Percentiles rank a stretch among this genome's conserved stretches.
phyloP scores from a whole-genome alignment of 768 basidiomycete genomes.

The Suillus occidentalis region DNA sequence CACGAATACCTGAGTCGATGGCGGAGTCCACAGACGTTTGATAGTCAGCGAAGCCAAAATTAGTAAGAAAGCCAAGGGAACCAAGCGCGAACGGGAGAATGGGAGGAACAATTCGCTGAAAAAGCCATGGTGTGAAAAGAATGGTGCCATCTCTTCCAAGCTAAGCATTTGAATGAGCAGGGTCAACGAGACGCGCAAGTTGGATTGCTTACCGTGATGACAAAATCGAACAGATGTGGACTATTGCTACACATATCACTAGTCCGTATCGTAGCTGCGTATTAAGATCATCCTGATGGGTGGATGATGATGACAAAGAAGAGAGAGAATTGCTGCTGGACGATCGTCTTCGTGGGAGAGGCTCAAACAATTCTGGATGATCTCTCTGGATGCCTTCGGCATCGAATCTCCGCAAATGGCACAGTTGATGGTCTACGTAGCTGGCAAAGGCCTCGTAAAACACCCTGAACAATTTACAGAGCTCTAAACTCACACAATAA shows the following conservation, averaged over 20 bases:
- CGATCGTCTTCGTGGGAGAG: constrained; percentile 71
- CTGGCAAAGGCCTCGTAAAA: constrained; percentile 38
- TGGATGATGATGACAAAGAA: constrained; percentile 51
- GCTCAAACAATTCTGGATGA: constrained; percentile 84
- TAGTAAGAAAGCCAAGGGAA: constrained; percentile 95
- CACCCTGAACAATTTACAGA: constrained; percentile 9
- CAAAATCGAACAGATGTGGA: constrained; percentile 96
- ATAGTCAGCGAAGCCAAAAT: constrained; percentile 91
- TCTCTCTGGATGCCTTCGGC: constrained; percentile 84
- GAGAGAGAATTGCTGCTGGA: constrained; percentile 66
- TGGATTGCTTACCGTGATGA: constrained; percentile 77
- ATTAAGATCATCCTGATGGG: constrained; percentile 39
- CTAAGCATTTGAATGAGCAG: constrained; percentile 41
- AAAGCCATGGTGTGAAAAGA: constrained; percentile 98
- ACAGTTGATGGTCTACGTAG: constrained; percentile 93
- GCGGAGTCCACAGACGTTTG: constrained; percentile 81
- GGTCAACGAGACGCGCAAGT: neutral
- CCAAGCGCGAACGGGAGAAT: constrained; percentile 97
- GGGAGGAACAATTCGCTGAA: constrained; percentile 98
- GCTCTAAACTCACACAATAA: constrained; percentile 70
- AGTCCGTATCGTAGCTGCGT: constrained; percentile 91
- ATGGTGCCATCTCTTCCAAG: constrained; percentile 98
- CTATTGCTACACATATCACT: constrained; percentile 90
- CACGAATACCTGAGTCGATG: constrained; percentile 91
- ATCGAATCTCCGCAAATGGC: constrained; percentile 91